These are phyloP conservation scores for Cenococcum geophilum DNA, from an alignment of 495 filamentous ascomycete genomes.

Conservation along the genomic window DNA sequence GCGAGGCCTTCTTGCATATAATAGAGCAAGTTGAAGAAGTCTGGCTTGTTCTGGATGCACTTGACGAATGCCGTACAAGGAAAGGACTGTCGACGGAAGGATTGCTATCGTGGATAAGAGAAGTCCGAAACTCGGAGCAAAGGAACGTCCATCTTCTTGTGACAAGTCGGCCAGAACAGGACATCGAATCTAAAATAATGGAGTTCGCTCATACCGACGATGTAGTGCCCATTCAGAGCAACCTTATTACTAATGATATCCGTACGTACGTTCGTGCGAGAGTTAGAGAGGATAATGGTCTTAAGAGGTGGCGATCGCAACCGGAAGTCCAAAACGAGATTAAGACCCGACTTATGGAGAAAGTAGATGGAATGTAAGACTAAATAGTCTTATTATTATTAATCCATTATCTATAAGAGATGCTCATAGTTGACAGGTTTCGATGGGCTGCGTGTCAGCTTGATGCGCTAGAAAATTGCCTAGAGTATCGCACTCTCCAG, in stretches of 20 bases:
- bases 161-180: conserved; percentile 17
- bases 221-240: not conserved
- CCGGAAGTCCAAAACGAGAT: conserved; percentile 10
- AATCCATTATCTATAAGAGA: conserved; percentile 10
- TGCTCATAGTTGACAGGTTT: conserved; percentile 35
- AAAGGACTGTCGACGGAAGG: not conserved
- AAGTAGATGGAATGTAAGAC: conserved; percentile 11
- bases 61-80: conserved; percentile 25
- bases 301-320: conserved; percentile 1
- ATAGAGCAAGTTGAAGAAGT: conserved; percentile 16
- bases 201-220: conserved; percentile 7
- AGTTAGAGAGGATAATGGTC: conserved; percentile 1
- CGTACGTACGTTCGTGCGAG: not conserved
- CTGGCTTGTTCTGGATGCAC: conserved; percentile 30
- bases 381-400: no score
- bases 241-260: conserved; percentile 7
- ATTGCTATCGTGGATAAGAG: conserved; percentile 10
- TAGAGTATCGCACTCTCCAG: no score
- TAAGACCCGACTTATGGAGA: conserved; percentile 4
- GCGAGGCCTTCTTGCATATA: conserved; percentile 13
- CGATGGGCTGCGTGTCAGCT: conserved; percentile 43
- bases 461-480: conserved; percentile 34
- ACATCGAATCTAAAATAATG: conserved; percentile 38
- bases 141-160: no score
- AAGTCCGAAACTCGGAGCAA: conserved; percentile 19